Base-by-base conservation (phyloP, 768 basidiomycete genomes). In the Mycena pura region DNA sequence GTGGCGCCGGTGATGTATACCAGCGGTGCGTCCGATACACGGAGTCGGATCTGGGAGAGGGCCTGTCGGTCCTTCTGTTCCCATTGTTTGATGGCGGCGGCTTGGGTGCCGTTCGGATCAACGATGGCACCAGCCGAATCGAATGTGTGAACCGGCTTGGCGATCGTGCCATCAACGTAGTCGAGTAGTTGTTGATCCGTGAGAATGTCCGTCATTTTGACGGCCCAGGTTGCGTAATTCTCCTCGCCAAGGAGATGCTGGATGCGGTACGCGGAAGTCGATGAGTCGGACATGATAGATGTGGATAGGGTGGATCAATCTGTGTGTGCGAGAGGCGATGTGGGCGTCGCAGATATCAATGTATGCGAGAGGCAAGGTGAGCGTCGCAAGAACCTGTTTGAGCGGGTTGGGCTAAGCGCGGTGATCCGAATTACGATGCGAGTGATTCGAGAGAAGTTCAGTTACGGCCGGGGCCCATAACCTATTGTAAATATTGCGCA, bases 21-120 rank as follows among this genome's bases (percentile, higher is more conserved):
- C 31, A 79, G 22, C 65, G 66, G 28, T 13, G 49, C 47, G 24
- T 62, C 61, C 1, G 54, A 27, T 7, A 62, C 48, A 14, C 55
- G 54, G 19, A 75, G 62, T 21, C 73, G 56, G 36, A 79, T 77
- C 3, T 65, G 58, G 24, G 69, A 70, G 3, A 74, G 69, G 17
- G 75, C 75, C 63, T 70, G 69, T 8, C 64, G 57, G 60, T 78
- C 74, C 47, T 71, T 71, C 28, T 60, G 46, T 6, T 65, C 52
- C 60, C 53, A 54, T 2, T 5, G n/a, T 1, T 3, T 0, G 13
- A 55, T 62, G 1, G 31, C 39, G 7, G 9, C 7, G 13, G 62
- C 59, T 9, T 46, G 41, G 25, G 59, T 54, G 19, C 38, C 57
- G 2, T 58, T 17, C 13, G 51, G 50, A 22, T 45, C 58, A 45